phyloP scores from a whole-genome alignment of 441 rosid species.

The Syzygium syzygioides region DNA sequence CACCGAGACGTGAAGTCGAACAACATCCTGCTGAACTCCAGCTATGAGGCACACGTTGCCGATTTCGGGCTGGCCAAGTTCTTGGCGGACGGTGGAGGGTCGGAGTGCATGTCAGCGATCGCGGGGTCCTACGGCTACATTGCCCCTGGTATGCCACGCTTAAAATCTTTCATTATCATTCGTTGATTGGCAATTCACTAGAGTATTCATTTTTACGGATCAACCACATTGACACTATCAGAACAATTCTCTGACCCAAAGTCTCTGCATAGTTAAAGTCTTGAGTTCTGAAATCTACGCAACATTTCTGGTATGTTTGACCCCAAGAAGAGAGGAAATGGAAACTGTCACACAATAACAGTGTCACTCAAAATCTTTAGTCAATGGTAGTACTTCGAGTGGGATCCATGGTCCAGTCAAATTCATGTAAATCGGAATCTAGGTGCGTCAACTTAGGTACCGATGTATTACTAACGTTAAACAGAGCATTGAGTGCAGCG shows the following conservation, averaged over 20 bases:
- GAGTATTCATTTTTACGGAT: neutral
- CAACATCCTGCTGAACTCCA: constrained; percentile 9
- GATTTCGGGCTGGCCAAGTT: constrained; percentile 16
- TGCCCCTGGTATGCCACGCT: constrained; percentile 6
- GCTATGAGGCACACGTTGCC: constrained; percentile 11
- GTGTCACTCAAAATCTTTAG: neutral
- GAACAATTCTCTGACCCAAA: neutral
- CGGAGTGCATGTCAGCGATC: constrained; percentile 11
- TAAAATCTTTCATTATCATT: neutral
- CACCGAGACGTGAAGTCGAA: constrained; percentile 14
- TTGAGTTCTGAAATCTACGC: neutral
- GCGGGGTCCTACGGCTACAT: constrained; percentile 16
- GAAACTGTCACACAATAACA: neutral
- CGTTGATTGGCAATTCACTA: neutral
- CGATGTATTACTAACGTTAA: neutral
- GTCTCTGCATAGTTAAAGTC: neutral
- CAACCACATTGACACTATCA: neutral
- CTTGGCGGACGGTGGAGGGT: constrained; percentile 1
- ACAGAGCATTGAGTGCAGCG: neutral
- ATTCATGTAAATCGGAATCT: neutral
- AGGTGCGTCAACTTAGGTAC: neutral
- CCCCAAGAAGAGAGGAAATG: neutral
- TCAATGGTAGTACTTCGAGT: neutral
- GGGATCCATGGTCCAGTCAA: neutral
- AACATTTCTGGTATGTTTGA: neutral